phyloP scores from a whole-genome alignment of 2,329 filamentous ascomycete genomes.

The Monosporascus sp. region DNA sequence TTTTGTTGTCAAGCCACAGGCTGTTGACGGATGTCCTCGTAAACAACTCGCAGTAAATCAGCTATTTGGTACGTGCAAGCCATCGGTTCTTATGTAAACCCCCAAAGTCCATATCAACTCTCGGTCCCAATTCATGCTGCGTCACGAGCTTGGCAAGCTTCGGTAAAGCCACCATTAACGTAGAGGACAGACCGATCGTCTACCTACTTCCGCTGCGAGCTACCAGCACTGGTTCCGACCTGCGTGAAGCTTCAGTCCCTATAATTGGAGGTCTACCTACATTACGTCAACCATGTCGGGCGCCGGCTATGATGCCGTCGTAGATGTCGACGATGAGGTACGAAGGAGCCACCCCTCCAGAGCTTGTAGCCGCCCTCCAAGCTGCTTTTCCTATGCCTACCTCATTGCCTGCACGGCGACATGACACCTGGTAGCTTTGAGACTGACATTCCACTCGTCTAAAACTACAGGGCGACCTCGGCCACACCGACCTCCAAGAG shows the following conservation, averaged over 20 bases:
- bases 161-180: no score
- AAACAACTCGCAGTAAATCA: no score
- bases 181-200: no score
- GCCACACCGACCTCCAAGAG: slow-evolving; percentile 95
- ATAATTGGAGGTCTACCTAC: slow-evolving; percentile 2
- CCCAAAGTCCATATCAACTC: no score
- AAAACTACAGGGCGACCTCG: slow-evolving; percentile 74
- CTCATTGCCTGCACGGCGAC: background rate
- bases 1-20: no score
- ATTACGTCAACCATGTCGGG: slow-evolving; percentile 57
- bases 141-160: no score
- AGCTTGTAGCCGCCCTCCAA: background rate
- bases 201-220: no score
- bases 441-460: slow-evolving; percentile 7
- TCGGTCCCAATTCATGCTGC: no score
- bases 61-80: no score
- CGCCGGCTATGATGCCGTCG: slow-evolving; percentile 93
- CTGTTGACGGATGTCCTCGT: no score
- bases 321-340: slow-evolving; percentile 95
- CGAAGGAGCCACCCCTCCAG: slow-evolving; percentile 9
- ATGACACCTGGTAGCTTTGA: background rate
- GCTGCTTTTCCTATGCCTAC: slow-evolving; percentile 4
- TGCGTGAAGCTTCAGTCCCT: slow-evolving; percentile 3
- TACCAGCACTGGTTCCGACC: background rate
- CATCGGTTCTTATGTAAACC: no score